phyloP scores from a whole-genome alignment of 2,329 filamentous ascomycete species.

The Macrophomina tecta region DNA sequence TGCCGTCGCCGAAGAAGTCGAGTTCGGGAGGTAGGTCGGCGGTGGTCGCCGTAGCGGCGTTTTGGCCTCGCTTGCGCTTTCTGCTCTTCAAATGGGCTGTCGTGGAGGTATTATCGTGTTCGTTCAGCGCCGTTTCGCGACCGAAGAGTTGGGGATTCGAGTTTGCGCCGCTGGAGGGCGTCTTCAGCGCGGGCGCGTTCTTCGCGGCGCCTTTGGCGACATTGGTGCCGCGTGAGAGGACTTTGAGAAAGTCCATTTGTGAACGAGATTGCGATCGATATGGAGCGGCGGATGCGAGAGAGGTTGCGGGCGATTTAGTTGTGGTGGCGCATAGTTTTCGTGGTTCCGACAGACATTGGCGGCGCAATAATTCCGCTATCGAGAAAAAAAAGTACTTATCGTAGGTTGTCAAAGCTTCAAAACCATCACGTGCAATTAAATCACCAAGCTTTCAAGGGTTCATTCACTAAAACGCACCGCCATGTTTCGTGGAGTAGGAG shows the following conservation, averaged over 20 bases:
- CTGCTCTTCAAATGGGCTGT: constrained; percentile 35
- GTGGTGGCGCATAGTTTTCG: constrained; percentile 15
- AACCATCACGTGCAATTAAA: constrained; percentile 11
- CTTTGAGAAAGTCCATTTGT: constrained; percentile 74
- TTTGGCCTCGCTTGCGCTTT: constrained; percentile 52
- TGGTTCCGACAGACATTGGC: constrained; percentile 3
- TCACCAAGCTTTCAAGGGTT: neutral
- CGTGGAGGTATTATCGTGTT: constrained; percentile 53
- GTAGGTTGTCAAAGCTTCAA: constrained; percentile 13
- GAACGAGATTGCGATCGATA: neutral
- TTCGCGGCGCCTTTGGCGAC: constrained; percentile 47
- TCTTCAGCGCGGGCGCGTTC: constrained; percentile 48
- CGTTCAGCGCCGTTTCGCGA: constrained; percentile 40
- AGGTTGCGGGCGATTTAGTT: constrained; percentile 1
- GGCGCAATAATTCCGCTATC: constrained; percentile 26
- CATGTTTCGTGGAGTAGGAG: constrained; percentile 30
- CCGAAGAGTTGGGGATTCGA: constrained; percentile 73
- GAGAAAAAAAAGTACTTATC: constrained; percentile 24
- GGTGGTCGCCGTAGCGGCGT: constrained; percentile 27
- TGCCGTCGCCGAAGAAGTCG: constrained; percentile 50
- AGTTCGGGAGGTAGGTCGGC: constrained; percentile 42
- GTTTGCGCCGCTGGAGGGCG: constrained; percentile 69
- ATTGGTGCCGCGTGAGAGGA: constrained; percentile 74
- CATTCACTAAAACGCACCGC: constrained; percentile 5
- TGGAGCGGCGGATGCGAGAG: neutral